Base-by-base conservation (phyloP, 2,329 filamentous ascomycete species). In the Neoascochyta sp. region DNA sequence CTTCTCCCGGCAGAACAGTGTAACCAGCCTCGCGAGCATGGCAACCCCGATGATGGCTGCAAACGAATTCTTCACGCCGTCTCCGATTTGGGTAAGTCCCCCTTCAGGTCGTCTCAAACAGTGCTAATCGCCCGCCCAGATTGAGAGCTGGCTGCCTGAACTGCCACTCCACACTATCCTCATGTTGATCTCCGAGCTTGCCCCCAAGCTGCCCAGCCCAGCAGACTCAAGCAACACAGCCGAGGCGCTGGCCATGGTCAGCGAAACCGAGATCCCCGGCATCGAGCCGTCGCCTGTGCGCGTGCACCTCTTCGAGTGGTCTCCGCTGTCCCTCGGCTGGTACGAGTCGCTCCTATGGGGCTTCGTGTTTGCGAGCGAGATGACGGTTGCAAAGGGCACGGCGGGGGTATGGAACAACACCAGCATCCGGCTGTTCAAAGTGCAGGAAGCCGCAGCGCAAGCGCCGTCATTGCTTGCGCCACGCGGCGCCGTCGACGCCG, bases 391-490 rank as follows among this genome's bases (percentile, higher is more conserved):
- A 0, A 89, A 83, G 56, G 89, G 89, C 16, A 89, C 86, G 2
- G 86, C 89, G 17, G 90, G 92, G 6, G 81, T 95, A 2, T 98
- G 92, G 90, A 95, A 90, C 54, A 85, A 87, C 19, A 96, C 92
- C 1, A 72, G 73, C 2, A 86, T 98, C 60, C 84, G 83, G 57
- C 70, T 98, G 9, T 98, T 98, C 67, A 81, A 80, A 27, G 88
- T 95, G 3, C 87, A 94, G 60, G 86, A 93, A 57, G 85, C 83
- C 10, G 84, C 82, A 2, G 76, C 86, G 1, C 75, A 83, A 45
- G 84, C 89, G 0, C 88, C 89, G 3, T 87, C 81, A 9, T 64
- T 98, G 39, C 78, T 87, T 14, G 87, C 84, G 18, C 92, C 92
- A 0, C 78, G 88, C 36, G 90, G 89, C 0, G 90, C 90, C 1